Evolutionary conservation across 106 monocot genomes (phyloP), one percentile per base, ranked within the genome.

Genomic region (Amphibolis antarctica): DNA sequence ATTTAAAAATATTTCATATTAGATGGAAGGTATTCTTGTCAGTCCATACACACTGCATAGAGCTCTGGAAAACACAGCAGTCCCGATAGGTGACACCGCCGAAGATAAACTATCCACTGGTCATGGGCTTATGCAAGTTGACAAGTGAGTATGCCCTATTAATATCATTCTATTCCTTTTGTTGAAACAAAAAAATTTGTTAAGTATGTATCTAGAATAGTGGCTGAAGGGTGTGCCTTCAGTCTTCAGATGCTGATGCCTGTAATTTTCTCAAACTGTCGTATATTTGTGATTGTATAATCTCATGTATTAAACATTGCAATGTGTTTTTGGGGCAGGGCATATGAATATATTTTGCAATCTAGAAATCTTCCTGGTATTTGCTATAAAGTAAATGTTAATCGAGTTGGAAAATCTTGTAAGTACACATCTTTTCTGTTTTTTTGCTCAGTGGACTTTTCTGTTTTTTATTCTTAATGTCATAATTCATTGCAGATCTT

Each of bases 101-200:
- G 86, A 82, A 76, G 86, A 87, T 60, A 87, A 77, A 60, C 74
- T 98, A 65, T 90, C 96, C 15, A 74, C 76, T 13, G 96, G 96
- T 12, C 80, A 86, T 2, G 96, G 96, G 17, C 77, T 98, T 51
- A 67, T 98, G 78, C 96, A 90, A 84, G 80, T 98, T 74, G 96
- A 90, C 76, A 86, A 76, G 93, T 93, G 54, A 46, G 81, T 64
- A 62, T 43, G 62, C 10, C 44, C 1, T 59, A n/a, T 11, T 5
- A 14, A 10, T 42, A 3, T 42, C 36, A 19, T 12, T 47, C 25
- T 56, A 56, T 42, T 28, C 31, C 12, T 48, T 53, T 31, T 19
- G 18, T 19, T 27, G 26, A 2, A 11, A 11, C 26, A 14, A 31
- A 59, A 59, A 29, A 31, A 17, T 21, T 21, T 48, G 0, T 58